These are phyloP conservation scores for Calvatia gigantea DNA, from an alignment of 768 basidiomycete genomes.

Conservation along the genomic window DNA sequence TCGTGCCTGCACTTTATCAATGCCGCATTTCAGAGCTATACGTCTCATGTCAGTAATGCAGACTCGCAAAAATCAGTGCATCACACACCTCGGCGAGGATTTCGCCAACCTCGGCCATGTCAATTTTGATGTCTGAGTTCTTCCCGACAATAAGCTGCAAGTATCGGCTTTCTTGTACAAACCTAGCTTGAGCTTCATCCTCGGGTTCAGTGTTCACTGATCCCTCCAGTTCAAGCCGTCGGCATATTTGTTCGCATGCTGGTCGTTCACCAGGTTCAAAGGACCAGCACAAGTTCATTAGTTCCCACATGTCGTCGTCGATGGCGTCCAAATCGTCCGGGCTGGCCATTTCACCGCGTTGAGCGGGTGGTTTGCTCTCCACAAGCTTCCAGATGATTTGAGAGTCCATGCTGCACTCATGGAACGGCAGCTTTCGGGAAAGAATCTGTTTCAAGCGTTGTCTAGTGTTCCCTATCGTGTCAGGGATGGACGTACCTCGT, in stretches of 20 bases:
- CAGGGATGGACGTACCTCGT: conserved; percentile 10
- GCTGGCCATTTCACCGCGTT: background rate
- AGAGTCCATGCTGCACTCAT: background rate
- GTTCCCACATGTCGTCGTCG: background rate
- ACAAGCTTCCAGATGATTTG: background rate
- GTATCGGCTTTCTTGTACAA: background rate
- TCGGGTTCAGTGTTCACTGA: background rate
- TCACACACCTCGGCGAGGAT: background rate
- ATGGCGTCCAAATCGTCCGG: background rate
- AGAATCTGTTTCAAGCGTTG: background rate
- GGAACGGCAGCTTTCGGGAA: background rate
- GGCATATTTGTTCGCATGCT: background rate
- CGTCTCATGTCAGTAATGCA: no score
- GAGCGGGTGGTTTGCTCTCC: background rate
- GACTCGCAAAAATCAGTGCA: background rate
- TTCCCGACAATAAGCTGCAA: background rate
- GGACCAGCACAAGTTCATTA: background rate
- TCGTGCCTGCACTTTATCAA: no score
- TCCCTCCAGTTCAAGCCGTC: background rate
- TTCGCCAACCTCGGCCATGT: background rate
- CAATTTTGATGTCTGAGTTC: background rate
- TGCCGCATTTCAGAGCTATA: no score
- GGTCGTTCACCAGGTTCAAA: background rate
- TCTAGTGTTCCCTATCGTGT: background rate
- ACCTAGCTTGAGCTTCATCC: background rate